Evolutionary conservation across 768 basidiomycete genomes (phyloP).

Genomic region (Kwoniella europaea): DNA sequence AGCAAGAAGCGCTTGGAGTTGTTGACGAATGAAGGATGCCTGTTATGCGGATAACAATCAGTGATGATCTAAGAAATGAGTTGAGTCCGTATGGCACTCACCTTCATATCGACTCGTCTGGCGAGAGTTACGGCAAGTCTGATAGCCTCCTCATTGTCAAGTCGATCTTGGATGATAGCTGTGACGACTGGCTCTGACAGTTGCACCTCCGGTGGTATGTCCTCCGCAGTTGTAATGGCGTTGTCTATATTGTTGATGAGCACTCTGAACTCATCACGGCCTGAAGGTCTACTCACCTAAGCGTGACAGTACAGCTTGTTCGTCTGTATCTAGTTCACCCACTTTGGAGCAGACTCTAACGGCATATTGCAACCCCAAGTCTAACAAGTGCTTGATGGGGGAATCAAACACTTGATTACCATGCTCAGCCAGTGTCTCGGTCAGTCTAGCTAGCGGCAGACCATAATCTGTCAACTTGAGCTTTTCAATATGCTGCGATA

Average conservation of each 20-base stretch:
- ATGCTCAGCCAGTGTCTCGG: neutral
- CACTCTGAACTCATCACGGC: neutral
- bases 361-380: slow-evolving; percentile 26
- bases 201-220: slow-evolving; percentile 63
- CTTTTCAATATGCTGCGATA: neutral
- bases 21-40: slow-evolving; percentile 59
- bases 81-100: slow-evolving; percentile 51
- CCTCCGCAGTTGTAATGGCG: neutral
- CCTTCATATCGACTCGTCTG: slow-evolving; percentile 67
- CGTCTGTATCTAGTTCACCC: slow-evolving; percentile 1
- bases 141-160: slow-evolving; percentile 59
- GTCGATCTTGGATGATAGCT: slow-evolving; percentile 67
- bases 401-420: neutral
- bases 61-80: neutral
- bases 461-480: slow-evolving; percentile 12
- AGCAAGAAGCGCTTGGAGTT: slow-evolving; percentile 69
- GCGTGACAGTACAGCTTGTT: slow-evolving; percentile 3
- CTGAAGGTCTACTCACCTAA: slow-evolving; percentile 29
- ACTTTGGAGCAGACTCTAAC: slow-evolving; percentile 30
- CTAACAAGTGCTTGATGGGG: slow-evolving; percentile 18
- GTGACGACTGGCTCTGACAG: slow-evolving; percentile 74
- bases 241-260: slow-evolving; percentile 1
- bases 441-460: neutral
- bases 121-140: slow-evolving; percentile 62
- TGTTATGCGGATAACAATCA: slow-evolving; percentile 3